Evolutionary conservation across 2,329 filamentous ascomycete species (phyloP).

Genomic region (Parafenestella ontariensis): DNA sequence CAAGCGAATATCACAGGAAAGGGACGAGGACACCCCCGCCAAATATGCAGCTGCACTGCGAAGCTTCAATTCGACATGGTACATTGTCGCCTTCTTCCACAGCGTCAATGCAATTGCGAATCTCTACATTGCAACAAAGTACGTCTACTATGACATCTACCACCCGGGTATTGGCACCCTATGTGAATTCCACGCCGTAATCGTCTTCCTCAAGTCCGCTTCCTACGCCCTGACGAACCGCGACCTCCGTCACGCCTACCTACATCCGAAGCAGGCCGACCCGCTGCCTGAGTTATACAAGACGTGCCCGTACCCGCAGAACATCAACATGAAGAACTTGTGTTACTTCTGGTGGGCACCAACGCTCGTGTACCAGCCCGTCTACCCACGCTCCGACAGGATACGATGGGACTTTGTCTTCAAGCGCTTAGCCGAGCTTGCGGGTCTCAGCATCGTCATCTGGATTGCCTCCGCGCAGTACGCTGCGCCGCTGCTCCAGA

Average conservation of each 20-base stretch:
- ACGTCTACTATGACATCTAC: conserved; percentile 90
- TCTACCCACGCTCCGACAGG: conserved; percentile 82
- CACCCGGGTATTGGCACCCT: conserved; percentile 93
- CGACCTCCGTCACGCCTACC: conserved; percentile 87
- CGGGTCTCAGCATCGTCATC: conserved; percentile 83
- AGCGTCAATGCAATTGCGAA: conserved; percentile 83
- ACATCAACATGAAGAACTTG: conserved; percentile 87
- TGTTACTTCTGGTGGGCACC: conserved; percentile 98
- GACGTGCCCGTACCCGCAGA: conserved; percentile 84
- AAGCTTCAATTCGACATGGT: conserved; percentile 78
- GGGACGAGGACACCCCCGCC: conserved; percentile 58
- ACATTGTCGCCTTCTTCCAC: conserved; percentile 79
- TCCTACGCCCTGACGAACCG: conserved; percentile 97
- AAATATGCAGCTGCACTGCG: conserved; percentile 67
- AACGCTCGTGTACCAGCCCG: conserved; percentile 94
- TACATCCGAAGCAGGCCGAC: conserved; percentile 76
- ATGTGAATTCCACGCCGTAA: conserved; percentile 88
- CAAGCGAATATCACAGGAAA: conserved; percentile 58
- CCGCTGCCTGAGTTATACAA: conserved; percentile 82
- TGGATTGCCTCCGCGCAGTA: conserved; percentile 97
- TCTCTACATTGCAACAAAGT: conserved; percentile 78
- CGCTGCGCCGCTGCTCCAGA: conserved; percentile 84
- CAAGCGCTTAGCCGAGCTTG: conserved; percentile 80
- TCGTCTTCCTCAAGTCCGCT: conserved; percentile 95
- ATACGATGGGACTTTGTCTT: conserved; percentile 88